These are phyloP conservation scores for Gossypium stocksii DNA, from an alignment of 345 rosid genomes.

Conservation along the genomic window DNA sequence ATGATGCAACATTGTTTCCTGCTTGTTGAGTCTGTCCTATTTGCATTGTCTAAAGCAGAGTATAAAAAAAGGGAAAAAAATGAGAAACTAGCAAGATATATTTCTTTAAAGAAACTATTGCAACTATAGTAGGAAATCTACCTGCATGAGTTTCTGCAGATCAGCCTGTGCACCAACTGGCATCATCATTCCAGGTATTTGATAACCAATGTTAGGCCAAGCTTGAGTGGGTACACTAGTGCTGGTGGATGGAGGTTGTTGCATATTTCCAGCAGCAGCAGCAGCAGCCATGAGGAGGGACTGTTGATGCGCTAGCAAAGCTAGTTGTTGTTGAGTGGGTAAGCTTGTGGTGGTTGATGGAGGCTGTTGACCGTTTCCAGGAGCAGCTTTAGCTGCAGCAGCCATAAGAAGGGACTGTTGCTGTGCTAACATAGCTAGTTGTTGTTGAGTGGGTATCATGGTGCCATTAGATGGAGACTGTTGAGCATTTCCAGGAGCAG, in stretches of 20 bases:
- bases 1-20: constrained; percentile 44
- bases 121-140: constrained; percentile 20
- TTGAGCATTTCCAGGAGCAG: constrained; percentile 25
- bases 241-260: constrained; percentile 52
- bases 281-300: constrained; percentile 85
- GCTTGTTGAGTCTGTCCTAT: constrained; percentile 32
- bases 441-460: constrained; percentile 52
- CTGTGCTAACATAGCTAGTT: constrained; percentile 75
- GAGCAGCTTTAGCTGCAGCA: constrained; percentile 63
- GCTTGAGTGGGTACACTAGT: constrained; percentile 39
- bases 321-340: constrained; percentile 62
- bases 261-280: constrained; percentile 41
- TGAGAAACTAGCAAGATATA: constrained; percentile 18
- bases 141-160: constrained; percentile 75
- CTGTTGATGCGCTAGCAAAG: constrained; percentile 83
- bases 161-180: constrained; percentile 55
- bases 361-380: constrained; percentile 44
- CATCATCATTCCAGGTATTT: constrained; percentile 64
- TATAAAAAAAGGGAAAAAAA: constrained; percentile 10
- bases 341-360: constrained; percentile 48
- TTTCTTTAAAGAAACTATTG: constrained; percentile 7
- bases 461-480: constrained; percentile 42
- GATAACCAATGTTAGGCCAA: constrained; percentile 58
- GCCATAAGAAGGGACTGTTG: constrained; percentile 90
- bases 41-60: constrained; percentile 40